Evolutionary conservation across 1,284 basidiomycete genomes (phyloP).

Genomic region (Ceratobasidium papillatum): DNA sequence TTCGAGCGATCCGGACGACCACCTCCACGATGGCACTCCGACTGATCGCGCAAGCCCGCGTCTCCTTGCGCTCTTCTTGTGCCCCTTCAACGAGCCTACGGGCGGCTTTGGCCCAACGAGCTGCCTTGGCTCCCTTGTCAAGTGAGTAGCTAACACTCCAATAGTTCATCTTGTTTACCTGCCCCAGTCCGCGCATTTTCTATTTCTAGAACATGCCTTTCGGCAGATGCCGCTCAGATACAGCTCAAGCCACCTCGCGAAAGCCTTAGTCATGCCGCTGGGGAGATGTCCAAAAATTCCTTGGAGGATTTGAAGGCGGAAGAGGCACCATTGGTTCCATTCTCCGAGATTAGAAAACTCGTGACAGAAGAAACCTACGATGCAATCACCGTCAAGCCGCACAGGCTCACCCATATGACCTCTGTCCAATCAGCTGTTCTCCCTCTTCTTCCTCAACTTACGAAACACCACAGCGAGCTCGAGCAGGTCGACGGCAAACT

Average conservation of each 20-base stretch:
- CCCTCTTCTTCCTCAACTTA: slow-evolving; percentile 67
- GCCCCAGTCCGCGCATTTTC: slow-evolving; percentile 23
- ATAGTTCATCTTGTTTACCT: not conserved
- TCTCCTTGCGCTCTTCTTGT: not conserved
- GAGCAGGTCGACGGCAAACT: slow-evolving; percentile 48
- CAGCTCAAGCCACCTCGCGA: not conserved
- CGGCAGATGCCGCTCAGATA: slow-evolving; percentile 6
- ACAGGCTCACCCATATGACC: slow-evolving; percentile 80
- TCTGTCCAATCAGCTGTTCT: slow-evolving; percentile 86
- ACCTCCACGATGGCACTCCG: slow-evolving; percentile 27
- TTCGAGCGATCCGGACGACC: not conserved
- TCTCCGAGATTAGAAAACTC: slow-evolving; percentile 57
- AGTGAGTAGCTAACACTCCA: not conserved
- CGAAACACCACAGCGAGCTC: slow-evolving; percentile 57
- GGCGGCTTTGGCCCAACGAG: slow-evolving; percentile 17
- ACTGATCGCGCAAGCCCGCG: slow-evolving; percentile 17
- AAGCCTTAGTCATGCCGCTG: not conserved
- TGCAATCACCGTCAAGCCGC: slow-evolving; percentile 73
- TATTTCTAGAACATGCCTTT: slow-evolving; percentile 1
- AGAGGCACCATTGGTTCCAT: slow-evolving; percentile 48
- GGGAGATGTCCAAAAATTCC: not conserved
- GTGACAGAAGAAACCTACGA: slow-evolving; percentile 62
- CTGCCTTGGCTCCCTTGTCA: slow-evolving; percentile 4
- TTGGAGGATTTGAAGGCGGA: not conserved
- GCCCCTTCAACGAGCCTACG: not conserved